phyloP scores from a whole-genome alignment of 495 filamentous ascomycete species.

The Opeltia flavorubescens region DNA sequence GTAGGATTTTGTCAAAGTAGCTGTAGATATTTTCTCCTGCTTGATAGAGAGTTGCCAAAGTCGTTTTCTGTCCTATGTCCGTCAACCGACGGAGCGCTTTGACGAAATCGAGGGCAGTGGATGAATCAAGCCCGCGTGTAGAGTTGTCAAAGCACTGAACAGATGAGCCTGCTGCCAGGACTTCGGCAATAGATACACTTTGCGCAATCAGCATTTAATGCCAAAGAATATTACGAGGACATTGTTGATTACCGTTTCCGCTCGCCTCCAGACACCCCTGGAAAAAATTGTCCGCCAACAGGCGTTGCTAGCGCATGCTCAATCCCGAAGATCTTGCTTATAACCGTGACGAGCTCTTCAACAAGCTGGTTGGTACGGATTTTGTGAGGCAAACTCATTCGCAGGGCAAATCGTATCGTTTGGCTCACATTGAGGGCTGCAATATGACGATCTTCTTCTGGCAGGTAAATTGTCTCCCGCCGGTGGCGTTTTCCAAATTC shows the following conservation, averaged over 20 bases:
- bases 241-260: constrained; percentile 36
- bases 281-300: constrained; percentile 65
- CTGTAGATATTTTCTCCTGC: constrained; percentile 73
- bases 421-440: constrained; percentile 68
- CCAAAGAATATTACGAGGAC: constrained; percentile 47
- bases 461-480: constrained; percentile 68
- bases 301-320: constrained; percentile 70
- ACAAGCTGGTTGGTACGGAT: constrained; percentile 58
- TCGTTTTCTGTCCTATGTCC: constrained; percentile 64
- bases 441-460: constrained; percentile 69
- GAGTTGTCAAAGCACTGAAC: constrained; percentile 74
- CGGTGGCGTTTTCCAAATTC: constrained; percentile 47
- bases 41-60: constrained; percentile 72
- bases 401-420: constrained; percentile 59
- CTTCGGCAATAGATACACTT: constrained; percentile 35
- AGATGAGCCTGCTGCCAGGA: constrained; percentile 57
- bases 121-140: constrained; percentile 71
- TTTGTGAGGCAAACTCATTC: constrained; percentile 46
- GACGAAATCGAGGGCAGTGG: constrained; percentile 58
- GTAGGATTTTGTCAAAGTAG: constrained; percentile 76
- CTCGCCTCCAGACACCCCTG: constrained; percentile 77
- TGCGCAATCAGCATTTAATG: neutral
- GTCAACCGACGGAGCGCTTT: constrained; percentile 67
- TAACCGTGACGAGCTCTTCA: constrained; percentile 48
- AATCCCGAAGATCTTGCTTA: constrained; percentile 83